phyloP scores from a whole-genome alignment of 2,329 filamentous ascomycete species.

The Beauveria brongniartii region DNA sequence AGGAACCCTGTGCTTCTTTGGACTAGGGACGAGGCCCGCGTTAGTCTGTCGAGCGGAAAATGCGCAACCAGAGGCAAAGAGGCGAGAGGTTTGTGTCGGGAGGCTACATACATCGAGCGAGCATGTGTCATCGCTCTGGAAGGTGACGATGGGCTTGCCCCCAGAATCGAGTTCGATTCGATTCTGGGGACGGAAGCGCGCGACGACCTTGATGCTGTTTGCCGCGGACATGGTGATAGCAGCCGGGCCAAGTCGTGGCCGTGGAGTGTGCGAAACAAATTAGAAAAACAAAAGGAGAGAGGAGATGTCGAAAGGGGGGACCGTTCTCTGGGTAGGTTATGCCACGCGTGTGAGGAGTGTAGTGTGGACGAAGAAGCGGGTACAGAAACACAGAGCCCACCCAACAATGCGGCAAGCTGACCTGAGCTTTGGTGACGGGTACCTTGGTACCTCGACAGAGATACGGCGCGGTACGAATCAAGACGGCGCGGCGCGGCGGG shows the following conservation, averaged over 20 bases:
- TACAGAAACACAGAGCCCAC: conserved; percentile 4
- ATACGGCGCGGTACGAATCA: not conserved
- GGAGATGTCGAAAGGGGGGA: conserved; percentile 1
- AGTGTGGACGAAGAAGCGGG: conserved; percentile 8
- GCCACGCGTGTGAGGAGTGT: conserved; percentile 4
- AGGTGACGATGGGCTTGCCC: conserved; percentile 84
- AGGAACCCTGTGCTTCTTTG: conserved; percentile 71
- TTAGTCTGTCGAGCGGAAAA: not conserved
- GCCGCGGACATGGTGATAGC: conserved; percentile 44
- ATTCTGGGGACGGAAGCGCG: conserved; percentile 96
- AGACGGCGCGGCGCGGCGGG: not conserved
- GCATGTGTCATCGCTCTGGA: conserved; percentile 85
- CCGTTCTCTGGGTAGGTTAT: not conserved
- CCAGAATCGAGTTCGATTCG: conserved; percentile 83
- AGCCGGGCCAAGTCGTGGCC: conserved; percentile 6
- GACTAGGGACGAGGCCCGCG: conserved; percentile 47
- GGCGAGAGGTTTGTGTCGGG: not conserved
- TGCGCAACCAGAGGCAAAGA: not conserved
- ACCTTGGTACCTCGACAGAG: not conserved
- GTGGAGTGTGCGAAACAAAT: not conserved
- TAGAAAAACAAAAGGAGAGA: conserved; percentile 4
- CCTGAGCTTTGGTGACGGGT: not conserved
- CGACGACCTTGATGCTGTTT: conserved; percentile 79
- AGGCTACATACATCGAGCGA: conserved; percentile 61
- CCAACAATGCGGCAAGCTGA: conserved; percentile 9